Percentiles rank a stretch among this genome's conserved stretches.
Evolutionary conservation across 2,329 filamentous ascomycete genomes (phyloP).

Genomic region (Diaporthe vaccinii): DNA sequence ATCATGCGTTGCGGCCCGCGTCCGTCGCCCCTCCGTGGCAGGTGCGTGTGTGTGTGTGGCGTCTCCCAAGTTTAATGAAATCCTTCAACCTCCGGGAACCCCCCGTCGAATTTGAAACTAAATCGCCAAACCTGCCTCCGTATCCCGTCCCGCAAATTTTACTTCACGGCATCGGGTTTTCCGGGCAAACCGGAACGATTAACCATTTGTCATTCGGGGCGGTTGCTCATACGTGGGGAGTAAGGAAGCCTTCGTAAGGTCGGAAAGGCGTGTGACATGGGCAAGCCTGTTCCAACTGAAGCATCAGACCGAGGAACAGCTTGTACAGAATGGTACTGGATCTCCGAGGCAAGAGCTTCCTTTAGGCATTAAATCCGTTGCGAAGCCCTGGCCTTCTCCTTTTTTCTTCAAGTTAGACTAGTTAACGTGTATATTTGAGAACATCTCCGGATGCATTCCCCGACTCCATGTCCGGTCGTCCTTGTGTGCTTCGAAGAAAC

Average conservation of each 20-base stretch:
- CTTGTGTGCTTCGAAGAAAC: not conserved
- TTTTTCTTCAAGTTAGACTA: no score
- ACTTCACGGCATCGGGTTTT: not conserved
- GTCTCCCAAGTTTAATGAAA: conserved; percentile 1
- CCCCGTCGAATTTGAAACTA: conserved; percentile 9
- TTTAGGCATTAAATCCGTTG: not conserved
- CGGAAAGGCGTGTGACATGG: not conserved
- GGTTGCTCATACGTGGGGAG: not conserved
- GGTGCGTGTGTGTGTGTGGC: conserved; percentile 8
- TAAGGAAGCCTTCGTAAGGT: not conserved
- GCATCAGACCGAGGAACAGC: not conserved
- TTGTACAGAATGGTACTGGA: not conserved
- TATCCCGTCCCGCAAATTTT: conserved; percentile 2
- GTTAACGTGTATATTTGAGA: no score
- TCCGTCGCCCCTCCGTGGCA: not conserved
- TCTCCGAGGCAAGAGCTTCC: not conserved
- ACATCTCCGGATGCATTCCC: no score
- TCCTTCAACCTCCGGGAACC: not conserved
- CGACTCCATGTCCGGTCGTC: no score
- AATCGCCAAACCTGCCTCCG: not conserved
- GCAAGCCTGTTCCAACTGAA: not conserved
- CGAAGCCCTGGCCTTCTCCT: not conserved
- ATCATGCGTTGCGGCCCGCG: conserved; percentile 1
- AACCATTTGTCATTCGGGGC: not conserved
- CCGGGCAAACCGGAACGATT: not conserved